phyloP scores from a whole-genome alignment of 768 basidiomycete genomes.

The Mrakia blollopis region DNA sequence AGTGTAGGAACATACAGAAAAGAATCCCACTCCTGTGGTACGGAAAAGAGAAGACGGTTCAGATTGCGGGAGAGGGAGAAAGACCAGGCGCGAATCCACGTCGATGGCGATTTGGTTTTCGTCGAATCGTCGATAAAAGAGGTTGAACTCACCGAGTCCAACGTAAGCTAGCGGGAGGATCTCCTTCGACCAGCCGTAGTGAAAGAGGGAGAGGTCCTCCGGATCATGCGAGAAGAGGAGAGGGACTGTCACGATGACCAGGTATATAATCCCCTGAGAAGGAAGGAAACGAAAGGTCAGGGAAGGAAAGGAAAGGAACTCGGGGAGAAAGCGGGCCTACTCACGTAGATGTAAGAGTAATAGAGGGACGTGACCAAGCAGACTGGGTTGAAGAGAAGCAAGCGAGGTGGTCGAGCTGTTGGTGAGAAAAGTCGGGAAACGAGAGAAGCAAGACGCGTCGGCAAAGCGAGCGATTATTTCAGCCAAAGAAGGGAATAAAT shows the following conservation, averaged over 20 bases:
- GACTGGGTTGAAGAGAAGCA: conserved; percentile 20
- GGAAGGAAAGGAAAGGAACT: too few relatives aligned
- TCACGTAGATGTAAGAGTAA: conserved; percentile 15
- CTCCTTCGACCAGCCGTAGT: conserved; percentile 22
- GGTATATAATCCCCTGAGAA: neutral
- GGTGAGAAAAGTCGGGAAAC: neutral
- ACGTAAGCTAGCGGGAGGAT: conserved; percentile 5
- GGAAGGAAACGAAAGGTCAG: too few relatives aligned
- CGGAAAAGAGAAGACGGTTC: too few relatives aligned
- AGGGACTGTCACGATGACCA: conserved; percentile 7
- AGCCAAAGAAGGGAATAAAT: too few relatives aligned
- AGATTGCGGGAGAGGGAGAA: too few relatives aligned
- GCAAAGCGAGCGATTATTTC: too few relatives aligned
- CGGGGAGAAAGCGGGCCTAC: too few relatives aligned
- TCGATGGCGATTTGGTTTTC: too few relatives aligned
- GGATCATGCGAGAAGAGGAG: conserved; percentile 2
- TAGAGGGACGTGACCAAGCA: neutral
- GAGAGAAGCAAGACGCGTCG: neutral
- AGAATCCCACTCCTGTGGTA: too few relatives aligned
- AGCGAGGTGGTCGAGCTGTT: conserved; percentile 25
- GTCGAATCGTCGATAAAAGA: too few relatives aligned
- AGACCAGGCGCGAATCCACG: too few relatives aligned
- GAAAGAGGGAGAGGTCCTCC: neutral
- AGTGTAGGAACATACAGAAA: too few relatives aligned
- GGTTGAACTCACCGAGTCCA: conserved; percentile 10